Conservation (phyloP, 345 rosid genomes). For the Dovyalis caffra region DNA sequence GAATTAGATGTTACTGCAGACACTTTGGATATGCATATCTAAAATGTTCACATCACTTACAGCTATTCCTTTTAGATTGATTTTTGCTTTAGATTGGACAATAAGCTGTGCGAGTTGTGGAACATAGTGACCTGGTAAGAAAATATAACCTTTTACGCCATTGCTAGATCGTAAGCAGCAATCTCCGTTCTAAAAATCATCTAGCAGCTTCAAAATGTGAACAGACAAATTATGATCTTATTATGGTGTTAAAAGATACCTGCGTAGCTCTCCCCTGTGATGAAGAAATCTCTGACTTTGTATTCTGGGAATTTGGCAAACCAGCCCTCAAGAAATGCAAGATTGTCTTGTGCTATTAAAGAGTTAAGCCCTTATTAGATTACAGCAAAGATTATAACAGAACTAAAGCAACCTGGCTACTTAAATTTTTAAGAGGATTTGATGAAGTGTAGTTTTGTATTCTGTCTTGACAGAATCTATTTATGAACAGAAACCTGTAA, state of each 20-base stretch:
- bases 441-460: too few relatives aligned
- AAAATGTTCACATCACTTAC: constrained; percentile 5
- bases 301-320: constrained; percentile 19
- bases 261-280: constrained; percentile 29
- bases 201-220: background rate
- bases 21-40: background rate
- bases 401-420: too few relatives aligned
- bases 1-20: background rate
- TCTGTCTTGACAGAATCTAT: too few relatives aligned
- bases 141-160: background rate
- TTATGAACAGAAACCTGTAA: too few relatives aligned
- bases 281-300: constrained; percentile 22
- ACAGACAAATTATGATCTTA: background rate
- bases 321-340: constrained; percentile 25
- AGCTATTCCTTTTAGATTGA: constrained; percentile 23
- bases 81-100: constrained; percentile 1
- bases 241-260: constrained; percentile 6
- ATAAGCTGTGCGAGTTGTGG: constrained; percentile 24
- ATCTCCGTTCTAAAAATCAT: background rate
- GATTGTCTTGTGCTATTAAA: constrained; percentile 23
- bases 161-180: too few relatives aligned
- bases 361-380: background rate
- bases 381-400: background rate
- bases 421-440: too few relatives aligned
- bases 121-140: constrained; percentile 23